Evolutionary conservation across 345 rosid genomes (phyloP).

Genomic region (Brassica juncea): DNA sequence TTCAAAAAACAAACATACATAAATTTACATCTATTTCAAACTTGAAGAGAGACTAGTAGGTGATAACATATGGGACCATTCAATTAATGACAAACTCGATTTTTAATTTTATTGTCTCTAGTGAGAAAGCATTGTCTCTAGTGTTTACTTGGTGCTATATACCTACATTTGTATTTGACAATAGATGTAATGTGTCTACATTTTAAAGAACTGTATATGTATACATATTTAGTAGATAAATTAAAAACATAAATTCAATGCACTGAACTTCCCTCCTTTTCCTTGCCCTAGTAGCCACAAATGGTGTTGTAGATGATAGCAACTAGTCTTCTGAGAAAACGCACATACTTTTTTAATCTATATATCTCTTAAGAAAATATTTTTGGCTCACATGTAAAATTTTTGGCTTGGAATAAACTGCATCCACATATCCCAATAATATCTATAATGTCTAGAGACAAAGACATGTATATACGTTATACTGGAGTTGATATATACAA

Average conservation of each 20-base stretch:
- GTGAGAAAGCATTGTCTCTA: conserved; percentile 34
- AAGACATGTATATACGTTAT: not conserved
- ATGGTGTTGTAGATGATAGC: conserved; percentile 3
- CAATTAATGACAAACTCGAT: conserved; percentile 17
- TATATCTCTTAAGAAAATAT: not conserved
- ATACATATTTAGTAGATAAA: not conserved
- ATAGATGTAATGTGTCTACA: not conserved
- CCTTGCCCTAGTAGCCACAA: conserved; percentile 15
- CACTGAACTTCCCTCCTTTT: conserved; percentile 2
- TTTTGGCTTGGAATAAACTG: conserved; percentile 8
- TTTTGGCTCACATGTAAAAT: conserved; percentile 5
- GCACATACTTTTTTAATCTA: not conserved
- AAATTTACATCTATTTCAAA: conserved; percentile 11
- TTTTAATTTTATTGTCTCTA: conserved; percentile 22
- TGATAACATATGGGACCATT: conserved; percentile 41
- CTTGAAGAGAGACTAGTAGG: conserved; percentile 5
- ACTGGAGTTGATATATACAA: not conserved
- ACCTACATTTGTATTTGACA: not conserved
- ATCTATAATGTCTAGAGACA: not conserved
- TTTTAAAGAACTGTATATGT: not conserved
- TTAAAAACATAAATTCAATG: not conserved
- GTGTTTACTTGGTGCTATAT: conserved; percentile 1
- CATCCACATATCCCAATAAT: conserved; percentile 11
- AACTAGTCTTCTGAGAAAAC: conserved; percentile 18
- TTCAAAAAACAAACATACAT: not conserved